Percentiles rank a stretch among this genome's conserved stretches.
phyloP scores from a whole-genome alignment of 2,329 filamentous ascomycete species.

The Rhinocladiella similis region DNA sequence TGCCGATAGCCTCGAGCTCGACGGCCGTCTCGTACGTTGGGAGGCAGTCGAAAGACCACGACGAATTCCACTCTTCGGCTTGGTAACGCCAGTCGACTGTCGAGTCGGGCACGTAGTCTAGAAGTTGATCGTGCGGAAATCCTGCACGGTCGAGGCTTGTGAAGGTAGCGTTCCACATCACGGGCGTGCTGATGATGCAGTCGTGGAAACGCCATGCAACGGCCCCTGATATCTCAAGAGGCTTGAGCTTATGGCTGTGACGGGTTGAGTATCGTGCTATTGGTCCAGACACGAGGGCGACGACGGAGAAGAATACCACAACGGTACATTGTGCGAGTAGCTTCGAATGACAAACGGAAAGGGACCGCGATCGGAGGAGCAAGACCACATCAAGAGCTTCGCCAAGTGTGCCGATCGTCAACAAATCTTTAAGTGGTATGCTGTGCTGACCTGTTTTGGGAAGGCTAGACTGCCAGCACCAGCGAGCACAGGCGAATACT shows the following conservation, averaged over 20 bases:
- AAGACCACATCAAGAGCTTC: constrained; percentile 16
- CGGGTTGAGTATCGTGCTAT: constrained; percentile 17
- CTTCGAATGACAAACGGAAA: constrained; percentile 10
- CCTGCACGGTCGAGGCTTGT: constrained; percentile 11
- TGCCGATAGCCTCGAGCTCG: not conserved
- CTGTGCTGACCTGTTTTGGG: not conserved
- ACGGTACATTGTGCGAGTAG: constrained; percentile 14
- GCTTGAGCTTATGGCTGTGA: not conserved
- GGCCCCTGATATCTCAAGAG: constrained; percentile 6
- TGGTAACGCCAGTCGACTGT: constrained; percentile 12
- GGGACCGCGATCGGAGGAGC: constrained; percentile 7
- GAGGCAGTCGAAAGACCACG: constrained; percentile 16
- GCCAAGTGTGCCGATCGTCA: constrained; percentile 12
- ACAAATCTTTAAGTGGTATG: not conserved
- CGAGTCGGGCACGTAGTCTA: constrained; percentile 17
- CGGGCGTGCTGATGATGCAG: constrained; percentile 3
- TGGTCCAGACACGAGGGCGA: constrained; percentile 13
- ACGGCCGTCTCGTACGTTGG: constrained; percentile 5
- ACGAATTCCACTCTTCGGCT: constrained; percentile 17
- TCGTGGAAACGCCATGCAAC: constrained; percentile 5
- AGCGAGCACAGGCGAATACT: constrained; percentile 17
- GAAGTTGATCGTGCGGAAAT: constrained; percentile 12
- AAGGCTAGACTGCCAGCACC: constrained; percentile 13
- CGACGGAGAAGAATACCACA: constrained; percentile 11
- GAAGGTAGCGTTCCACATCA: constrained; percentile 10